Evolutionary conservation across 2,329 filamentous ascomycete species (phyloP).

Genomic region (Beauveria sp.): DNA sequence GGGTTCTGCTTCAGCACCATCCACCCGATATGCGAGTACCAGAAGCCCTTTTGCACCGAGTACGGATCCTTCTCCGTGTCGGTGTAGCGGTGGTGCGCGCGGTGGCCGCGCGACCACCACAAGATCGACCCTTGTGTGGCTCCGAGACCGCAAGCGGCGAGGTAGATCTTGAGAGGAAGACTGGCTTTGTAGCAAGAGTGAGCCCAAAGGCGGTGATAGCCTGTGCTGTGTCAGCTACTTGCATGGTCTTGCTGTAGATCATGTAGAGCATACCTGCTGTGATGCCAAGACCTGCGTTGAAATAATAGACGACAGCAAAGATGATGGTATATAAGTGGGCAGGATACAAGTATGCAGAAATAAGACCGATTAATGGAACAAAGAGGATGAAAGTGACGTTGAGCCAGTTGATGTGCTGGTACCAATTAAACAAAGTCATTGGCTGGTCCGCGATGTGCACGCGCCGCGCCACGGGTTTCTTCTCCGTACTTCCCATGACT

Average conservation of each 20-base stretch:
- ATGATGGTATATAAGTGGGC: constrained; percentile 57
- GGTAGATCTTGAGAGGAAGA: constrained; percentile 69
- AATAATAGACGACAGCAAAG: constrained; percentile 68
- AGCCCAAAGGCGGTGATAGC: constrained; percentile 68
- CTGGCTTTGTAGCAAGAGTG: constrained; percentile 77
- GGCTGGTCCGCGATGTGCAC: constrained; percentile 73
- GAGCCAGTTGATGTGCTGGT: constrained; percentile 90
- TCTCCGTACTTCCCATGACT: background rate
- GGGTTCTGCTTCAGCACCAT: constrained; percentile 93
- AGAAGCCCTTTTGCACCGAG: constrained; percentile 78
- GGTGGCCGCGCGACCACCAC: constrained; percentile 85
- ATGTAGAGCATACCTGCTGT: constrained; percentile 47
- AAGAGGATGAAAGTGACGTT: constrained; percentile 75
- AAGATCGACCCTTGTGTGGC: constrained; percentile 79
- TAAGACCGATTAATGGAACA: constrained; percentile 64
- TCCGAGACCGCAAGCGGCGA: constrained; percentile 73
- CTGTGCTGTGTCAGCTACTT: constrained; percentile 10
- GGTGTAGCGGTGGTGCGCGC: constrained; percentile 85
- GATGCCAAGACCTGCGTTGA: constrained; percentile 66
- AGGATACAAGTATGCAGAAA: constrained; percentile 65
- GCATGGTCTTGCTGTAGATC: too few species aligned
- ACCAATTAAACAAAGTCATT: constrained; percentile 76
- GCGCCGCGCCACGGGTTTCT: background rate
- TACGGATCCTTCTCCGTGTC: constrained; percentile 90
- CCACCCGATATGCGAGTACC: constrained; percentile 76